Evolutionary conservation across 208 protist species (phyloP), one percentile per base, ranked within the genome.

Genomic region (Leishmania braziliensis): DNA sequence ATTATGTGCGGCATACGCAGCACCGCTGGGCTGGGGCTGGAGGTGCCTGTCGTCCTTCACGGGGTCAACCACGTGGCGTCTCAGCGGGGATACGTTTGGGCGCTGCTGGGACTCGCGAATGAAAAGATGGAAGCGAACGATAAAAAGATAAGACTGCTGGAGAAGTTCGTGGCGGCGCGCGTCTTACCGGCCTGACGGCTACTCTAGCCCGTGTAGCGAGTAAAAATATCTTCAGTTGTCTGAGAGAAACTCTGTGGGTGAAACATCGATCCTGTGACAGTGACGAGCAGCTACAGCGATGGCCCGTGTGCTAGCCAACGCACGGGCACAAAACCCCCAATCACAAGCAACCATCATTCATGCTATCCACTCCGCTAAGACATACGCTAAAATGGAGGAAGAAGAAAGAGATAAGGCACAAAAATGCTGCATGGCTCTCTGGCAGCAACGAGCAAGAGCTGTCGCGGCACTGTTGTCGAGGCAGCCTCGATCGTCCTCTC

Each of bases 1-100:
- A 92, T 95, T 20, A 95, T 96, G 88, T 96, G 92, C 75, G 94
- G 85, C 56, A 96, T 97, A 50, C 94, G 94, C 33, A 81, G 85
- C 54, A 84, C 94, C 16, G 70, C 85, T 18, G 94, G 94, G 1
- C 84, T 92, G 10, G 91, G 91, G 2, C 73, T 97, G 46, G 94
- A 97, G 73, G 91, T 95, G 12, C 94, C 94, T 5, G 71, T 97
- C 12, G 84, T 95, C 20, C 29, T 94, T n/a, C 85, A 89, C 50
- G 94, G 93, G 36, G 83, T 89, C 29, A 97, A 96, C 81, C 90
- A 90, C 73, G 87, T 90, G 23, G 71, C 70, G 20, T 58, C 72
- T 26, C 88, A 96, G 43, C 91, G 92, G 33, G 79, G 65, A 66
- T 95, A 97, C 77, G 77, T 97, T 33, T 95, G 94, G 86, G 78